Conservation (phyloP, 805 yeast genomes). For the Candida tammaniensis region DNA sequence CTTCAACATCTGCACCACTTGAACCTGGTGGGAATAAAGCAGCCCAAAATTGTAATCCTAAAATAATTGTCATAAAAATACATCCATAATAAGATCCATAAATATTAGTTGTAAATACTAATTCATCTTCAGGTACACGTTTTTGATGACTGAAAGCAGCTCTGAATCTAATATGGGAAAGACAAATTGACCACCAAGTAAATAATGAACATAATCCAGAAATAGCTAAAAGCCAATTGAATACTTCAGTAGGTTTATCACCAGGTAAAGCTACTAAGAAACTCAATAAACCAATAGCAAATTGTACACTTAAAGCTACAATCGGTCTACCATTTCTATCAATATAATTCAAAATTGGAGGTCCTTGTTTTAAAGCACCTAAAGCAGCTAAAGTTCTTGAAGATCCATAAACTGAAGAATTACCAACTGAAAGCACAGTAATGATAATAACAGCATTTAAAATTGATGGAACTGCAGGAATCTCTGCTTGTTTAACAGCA, state of each 20-base stretch:
- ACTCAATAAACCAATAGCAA: conserved; percentile 25
- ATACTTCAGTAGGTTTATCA: conserved; percentile 29
- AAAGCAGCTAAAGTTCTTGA: conserved; percentile 30
- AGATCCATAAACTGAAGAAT: conserved; percentile 34
- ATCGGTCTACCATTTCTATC: conserved; percentile 31
- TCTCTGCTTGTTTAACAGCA: conserved; percentile 31
- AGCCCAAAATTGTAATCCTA: conserved; percentile 37
- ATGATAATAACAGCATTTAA: conserved; percentile 32
- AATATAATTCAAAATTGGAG: conserved; percentile 24
- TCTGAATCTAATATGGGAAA: conserved; percentile 30
- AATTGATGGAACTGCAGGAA: conserved; percentile 30
- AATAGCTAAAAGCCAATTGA: conserved; percentile 29
- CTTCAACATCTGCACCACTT: conserved; percentile 29
- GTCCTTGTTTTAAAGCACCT: conserved; percentile 31
- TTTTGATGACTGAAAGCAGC: conserved; percentile 20
- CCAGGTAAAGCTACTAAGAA: conserved; percentile 28
- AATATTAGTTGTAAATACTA: conserved; percentile 25
- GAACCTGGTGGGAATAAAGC: conserved; percentile 35
- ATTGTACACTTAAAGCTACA: conserved; percentile 24
- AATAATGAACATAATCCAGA: conserved; percentile 29
- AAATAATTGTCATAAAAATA: conserved; percentile 22
- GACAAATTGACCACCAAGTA: conserved; percentile 29
- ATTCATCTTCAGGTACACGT: conserved; percentile 26
- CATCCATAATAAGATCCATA: conserved; percentile 34
- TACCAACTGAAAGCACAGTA: conserved; percentile 34